Conservation (phyloP, 2,329 filamentous ascomycete genomes). For the Colletotrichum salicis region DNA sequence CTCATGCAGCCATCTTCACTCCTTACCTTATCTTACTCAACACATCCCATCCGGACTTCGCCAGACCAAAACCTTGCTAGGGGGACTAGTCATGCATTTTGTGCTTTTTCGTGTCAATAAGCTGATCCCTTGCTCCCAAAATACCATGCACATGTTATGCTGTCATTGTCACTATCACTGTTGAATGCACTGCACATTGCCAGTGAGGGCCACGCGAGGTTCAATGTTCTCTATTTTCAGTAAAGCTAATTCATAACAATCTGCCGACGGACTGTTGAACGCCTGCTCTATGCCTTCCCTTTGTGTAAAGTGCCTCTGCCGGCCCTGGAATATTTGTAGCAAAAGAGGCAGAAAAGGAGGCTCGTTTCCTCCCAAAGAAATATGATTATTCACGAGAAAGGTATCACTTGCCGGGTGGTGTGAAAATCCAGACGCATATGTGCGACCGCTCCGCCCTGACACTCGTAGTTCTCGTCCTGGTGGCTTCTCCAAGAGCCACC, state of each 20-base stretch:
- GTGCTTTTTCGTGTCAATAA: background rate
- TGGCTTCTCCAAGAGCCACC: conserved; percentile 23
- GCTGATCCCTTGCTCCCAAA: conserved; percentile 13
- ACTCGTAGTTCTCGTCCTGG: conserved; percentile 1
- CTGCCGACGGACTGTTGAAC: conserved; percentile 33
- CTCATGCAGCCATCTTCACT: background rate
- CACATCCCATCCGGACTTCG: background rate
- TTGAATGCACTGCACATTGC: background rate
- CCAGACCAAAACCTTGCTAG: background rate
- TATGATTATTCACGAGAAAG: conserved; percentile 34
- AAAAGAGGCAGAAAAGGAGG: conserved; percentile 23
- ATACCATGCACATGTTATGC: background rate
- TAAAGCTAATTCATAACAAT: conserved; percentile 35
- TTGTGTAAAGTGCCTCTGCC: conserved; percentile 21
- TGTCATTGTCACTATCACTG: background rate
- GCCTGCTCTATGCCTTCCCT: conserved; percentile 20
- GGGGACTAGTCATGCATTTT: conserved; percentile 8
- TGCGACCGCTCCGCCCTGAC: conserved; percentile 4
- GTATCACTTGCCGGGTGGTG: conserved; percentile 17
- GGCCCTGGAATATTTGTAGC: conserved; percentile 1
- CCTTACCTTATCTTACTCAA: background rate
- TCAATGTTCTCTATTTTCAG: conserved; percentile 19
- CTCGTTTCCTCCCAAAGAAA: conserved; percentile 24
- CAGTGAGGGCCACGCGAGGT: background rate
- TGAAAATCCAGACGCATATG: conserved; percentile 3